These are phyloP conservation scores for Cercophora samala DNA, from an alignment of 495 filamentous ascomycete species.

Conservation along the genomic window DNA sequence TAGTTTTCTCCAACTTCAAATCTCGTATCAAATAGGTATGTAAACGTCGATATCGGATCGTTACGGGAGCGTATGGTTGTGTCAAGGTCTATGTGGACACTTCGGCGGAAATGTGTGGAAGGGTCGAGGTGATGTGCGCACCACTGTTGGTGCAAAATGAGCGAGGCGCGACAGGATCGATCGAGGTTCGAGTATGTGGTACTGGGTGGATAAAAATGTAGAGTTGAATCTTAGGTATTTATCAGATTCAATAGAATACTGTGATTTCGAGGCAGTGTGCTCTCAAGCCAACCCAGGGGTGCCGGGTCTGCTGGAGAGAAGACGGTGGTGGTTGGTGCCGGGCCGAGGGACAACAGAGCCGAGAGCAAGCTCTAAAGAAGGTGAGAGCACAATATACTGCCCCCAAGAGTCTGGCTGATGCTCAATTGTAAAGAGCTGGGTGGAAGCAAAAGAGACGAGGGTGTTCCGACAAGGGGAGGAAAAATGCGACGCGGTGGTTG, in stretches of 20 bases:
- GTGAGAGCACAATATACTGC: not conserved
- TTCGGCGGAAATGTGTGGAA: not conserved
- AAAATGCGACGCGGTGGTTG: constrained; percentile 2
- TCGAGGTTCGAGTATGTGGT: too few species aligned
- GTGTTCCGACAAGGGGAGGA: not conserved
- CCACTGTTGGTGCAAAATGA: not conserved
- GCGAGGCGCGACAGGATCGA: not conserved
- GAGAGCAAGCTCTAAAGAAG: not conserved
- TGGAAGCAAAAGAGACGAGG: not conserved
- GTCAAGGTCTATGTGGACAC: not conserved
- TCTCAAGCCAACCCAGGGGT: not conserved
- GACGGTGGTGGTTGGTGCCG: not conserved
- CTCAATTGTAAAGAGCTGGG: constrained; percentile 1
- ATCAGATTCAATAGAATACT: not conserved
- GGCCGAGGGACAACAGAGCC: not conserved
- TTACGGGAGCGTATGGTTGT: not conserved
- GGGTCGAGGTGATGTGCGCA: not conserved
- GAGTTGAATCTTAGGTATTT: not conserved
- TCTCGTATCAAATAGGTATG: not conserved
- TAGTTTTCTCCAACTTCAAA: not conserved
- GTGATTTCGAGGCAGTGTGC: not conserved
- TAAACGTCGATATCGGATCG: not conserved
- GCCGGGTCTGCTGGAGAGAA: not conserved
- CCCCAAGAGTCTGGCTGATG: not conserved
- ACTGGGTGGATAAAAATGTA: not conserved